phyloP scores from a whole-genome alignment of 139 green algal genomes.

The Chlorella ohadii region DNA sequence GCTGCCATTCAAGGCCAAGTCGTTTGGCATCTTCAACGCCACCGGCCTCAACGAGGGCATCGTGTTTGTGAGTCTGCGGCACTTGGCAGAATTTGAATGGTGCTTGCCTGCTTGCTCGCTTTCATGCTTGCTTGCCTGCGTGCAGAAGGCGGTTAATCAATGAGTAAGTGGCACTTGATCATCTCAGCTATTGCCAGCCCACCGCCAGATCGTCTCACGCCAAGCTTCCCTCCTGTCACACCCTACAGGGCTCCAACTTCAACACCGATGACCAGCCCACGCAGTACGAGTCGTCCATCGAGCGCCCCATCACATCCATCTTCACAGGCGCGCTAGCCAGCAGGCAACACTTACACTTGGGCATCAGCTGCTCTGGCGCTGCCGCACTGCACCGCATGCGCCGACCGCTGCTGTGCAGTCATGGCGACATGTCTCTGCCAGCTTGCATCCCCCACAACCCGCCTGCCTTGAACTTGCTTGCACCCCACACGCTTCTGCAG shows the following conservation, averaged over 20 bases:
- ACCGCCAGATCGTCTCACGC: too few species aligned
- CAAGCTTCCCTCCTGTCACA: too few species aligned
- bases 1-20: not conserved
- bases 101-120: too few species aligned
- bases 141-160: too few species aligned
- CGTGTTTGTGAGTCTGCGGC: not conserved
- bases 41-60: constrained; percentile 46
- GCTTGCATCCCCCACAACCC: not conserved
- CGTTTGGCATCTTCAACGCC: constrained; percentile 28
- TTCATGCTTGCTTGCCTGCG: not conserved
- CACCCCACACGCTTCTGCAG: not conserved
- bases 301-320: constrained; percentile 14
- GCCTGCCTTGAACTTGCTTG: not conserved
- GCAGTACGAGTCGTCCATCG: constrained; percentile 33
- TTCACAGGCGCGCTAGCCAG: constrained; percentile 25
- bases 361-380: too few species aligned
- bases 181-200: too few species aligned
- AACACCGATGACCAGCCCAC: not conserved
- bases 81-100: too few species aligned
- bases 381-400: too few species aligned
- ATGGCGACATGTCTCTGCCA: too few species aligned
- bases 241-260: constrained; percentile 10
- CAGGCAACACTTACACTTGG: too few species aligned
- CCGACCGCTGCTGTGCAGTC: too few species aligned
- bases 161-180: too few species aligned